Evolutionary conservation across 108 stramenopile species (phyloP).

Genomic region (Cyclostephanos tholiformis): DNA sequence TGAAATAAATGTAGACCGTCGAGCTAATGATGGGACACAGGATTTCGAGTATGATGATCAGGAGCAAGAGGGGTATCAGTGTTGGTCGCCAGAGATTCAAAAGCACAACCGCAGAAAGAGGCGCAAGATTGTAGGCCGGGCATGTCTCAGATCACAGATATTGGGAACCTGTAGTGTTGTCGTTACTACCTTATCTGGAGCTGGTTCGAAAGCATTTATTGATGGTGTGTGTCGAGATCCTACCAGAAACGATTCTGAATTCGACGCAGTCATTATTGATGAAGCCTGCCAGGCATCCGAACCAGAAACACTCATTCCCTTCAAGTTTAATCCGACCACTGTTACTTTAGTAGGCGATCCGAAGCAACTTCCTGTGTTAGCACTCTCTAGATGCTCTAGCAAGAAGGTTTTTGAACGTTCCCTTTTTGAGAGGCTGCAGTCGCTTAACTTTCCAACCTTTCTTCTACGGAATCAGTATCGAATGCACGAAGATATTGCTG

Average conservation of each 20-base stretch:
- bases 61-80: conserved; percentile 9
- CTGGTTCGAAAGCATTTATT: conserved; percentile 59
- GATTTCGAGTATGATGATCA: conserved; percentile 27
- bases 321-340: conserved; percentile 61
- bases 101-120: conserved; percentile 33
- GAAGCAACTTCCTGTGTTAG: conserved; percentile 85
- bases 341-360: conserved; percentile 78
- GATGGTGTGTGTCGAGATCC: conserved; percentile 49
- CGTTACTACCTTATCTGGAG: conserved; percentile 53
- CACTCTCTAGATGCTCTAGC: conserved; percentile 54
- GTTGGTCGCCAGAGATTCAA: conserved; percentile 30
- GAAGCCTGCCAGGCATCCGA: conserved; percentile 90
- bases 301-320: conserved; percentile 81
- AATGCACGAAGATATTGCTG: conserved; percentile 66
- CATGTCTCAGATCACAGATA: conserved; percentile 33
- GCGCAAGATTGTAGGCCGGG: conserved; percentile 23
- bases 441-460: conserved; percentile 60
- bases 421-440: conserved; percentile 82
- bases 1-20: conserved; percentile 45
- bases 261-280: conserved; percentile 87
- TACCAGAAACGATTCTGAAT: conserved; percentile 56
- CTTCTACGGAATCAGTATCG: conserved; percentile 87
- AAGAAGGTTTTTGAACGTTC: conserved; percentile 57
- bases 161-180: conserved; percentile 51
- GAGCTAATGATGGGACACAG: conserved; percentile 30